phyloP scores from a whole-genome alignment of 2,329 filamentous ascomycete genomes.

The Grosmannia clavigera region DNA sequence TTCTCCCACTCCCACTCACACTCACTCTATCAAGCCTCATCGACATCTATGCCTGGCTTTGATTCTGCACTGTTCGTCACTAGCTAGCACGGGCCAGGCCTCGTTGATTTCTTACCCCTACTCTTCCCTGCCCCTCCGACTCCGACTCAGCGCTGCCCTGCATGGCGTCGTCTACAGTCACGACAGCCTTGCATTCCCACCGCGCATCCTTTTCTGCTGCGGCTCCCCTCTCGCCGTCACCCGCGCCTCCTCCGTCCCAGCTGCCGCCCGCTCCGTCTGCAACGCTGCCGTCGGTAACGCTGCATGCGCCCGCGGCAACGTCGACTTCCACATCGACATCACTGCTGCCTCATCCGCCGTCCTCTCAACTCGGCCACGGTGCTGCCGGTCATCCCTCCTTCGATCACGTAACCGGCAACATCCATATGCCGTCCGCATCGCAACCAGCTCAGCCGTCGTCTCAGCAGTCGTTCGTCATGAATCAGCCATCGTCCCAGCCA shows the following conservation, averaged over 20 bases:
- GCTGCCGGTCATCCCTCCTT: conserved; percentile 8
- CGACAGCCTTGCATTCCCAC: conserved; percentile 16
- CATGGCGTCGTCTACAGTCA: conserved; percentile 26
- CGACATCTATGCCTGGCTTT: not conserved
- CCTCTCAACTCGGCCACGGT: not conserved
- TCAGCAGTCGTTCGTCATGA: conserved; percentile 46
- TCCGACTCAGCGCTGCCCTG: not conserved
- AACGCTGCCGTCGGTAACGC: not conserved
- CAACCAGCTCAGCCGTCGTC: conserved; percentile 31
- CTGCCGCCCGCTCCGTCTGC: not conserved
- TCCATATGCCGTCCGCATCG: conserved; percentile 14
- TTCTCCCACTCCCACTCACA: not conserved
- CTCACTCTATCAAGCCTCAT: not conserved
- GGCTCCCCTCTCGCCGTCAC: conserved; percentile 6
- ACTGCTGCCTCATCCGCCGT: not conserved
- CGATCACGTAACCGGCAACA: conserved; percentile 8
- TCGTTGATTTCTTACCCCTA: not conserved
- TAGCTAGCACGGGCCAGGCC: not conserved
- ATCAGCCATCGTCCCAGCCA: conserved; percentile 36
- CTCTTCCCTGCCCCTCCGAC: not conserved
- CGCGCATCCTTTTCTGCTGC: conserved; percentile 15
- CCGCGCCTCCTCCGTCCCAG: not conserved
- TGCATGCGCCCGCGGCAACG: not conserved
- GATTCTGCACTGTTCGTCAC: not conserved
- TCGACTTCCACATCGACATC: not conserved